These are phyloP conservation scores for Pulveroboletus frians DNA, from an alignment of 768 basidiomycete species.

Conservation along the genomic window DNA sequence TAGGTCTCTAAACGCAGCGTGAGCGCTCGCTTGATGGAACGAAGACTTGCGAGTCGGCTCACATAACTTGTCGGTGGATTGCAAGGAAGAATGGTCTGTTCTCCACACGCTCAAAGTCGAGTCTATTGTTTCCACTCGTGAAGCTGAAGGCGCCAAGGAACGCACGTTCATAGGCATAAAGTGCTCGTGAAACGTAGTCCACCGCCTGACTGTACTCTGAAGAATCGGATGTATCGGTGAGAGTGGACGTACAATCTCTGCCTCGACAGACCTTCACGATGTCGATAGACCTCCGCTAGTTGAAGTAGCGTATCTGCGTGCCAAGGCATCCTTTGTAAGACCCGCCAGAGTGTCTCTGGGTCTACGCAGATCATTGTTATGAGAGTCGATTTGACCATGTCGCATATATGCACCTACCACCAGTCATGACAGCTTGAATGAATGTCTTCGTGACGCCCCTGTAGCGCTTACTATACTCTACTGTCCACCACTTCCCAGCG, in stretches of 20 bases:
- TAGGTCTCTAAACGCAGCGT: constrained; percentile 53
- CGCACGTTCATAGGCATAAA: constrained; percentile 90
- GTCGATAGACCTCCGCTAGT: constrained; percentile 37
- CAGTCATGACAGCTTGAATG: constrained; percentile 73
- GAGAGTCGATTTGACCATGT: not conserved
- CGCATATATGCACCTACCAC: constrained; percentile 48
- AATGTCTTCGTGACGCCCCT: constrained; percentile 77
- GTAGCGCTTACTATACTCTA: constrained; percentile 82
- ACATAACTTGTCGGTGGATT: constrained; percentile 79
- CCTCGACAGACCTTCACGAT: constrained; percentile 70
- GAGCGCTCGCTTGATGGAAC: not conserved
- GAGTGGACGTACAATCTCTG: not conserved
- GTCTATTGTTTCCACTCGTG: constrained; percentile 70
- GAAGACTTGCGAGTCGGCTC: constrained; percentile 23
- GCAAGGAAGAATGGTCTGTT: constrained; percentile 92
- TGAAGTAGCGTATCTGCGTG: constrained; percentile 78
- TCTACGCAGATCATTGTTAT: constrained; percentile 38
- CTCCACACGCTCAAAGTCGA: constrained; percentile 88
- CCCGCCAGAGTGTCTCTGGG: constrained; percentile 69
- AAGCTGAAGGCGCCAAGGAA: constrained; percentile 86
- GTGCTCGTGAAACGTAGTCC: constrained; percentile 85
- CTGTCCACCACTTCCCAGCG: constrained; percentile 84
- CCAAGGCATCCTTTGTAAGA: constrained; percentile 79
- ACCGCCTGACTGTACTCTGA: constrained; percentile 78
- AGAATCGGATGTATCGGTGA: constrained; percentile 1